These are phyloP conservation scores for Macadamia tetraphylla DNA, from an alignment of 164 flowering plant species.

Conservation along the genomic window DNA sequence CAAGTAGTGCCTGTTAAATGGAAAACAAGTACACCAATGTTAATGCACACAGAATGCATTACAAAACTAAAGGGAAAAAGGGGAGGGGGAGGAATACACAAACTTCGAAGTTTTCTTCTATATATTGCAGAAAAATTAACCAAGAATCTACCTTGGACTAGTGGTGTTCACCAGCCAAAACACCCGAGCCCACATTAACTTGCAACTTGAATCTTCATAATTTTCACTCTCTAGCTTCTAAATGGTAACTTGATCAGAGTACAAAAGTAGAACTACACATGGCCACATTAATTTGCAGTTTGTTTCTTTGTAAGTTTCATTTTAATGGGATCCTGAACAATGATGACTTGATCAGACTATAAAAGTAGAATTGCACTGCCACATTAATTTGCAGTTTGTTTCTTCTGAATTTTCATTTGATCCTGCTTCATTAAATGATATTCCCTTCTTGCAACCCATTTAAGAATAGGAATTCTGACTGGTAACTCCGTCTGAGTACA, in stretches of 20 bases:
- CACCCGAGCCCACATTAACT: constrained; percentile 7
- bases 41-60: neutral
- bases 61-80: neutral
- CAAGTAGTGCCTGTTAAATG: constrained; percentile 9
- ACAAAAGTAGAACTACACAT: neutral
- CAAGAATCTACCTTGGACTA: constrained; percentile 4
- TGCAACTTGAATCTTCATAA: neutral
- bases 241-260: neutral
- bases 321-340: neutral
- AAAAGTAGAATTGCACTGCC: neutral
- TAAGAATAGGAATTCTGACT: neutral
- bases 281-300: neutral
- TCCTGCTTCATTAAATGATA: neutral
- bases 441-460: neutral
- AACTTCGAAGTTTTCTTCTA: neutral
- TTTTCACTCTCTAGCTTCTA: neutral
- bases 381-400: constrained; percentile 2
- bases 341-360: neutral
- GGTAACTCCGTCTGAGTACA: too few species aligned
- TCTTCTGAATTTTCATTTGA: neutral
- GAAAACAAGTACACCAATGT: neutral
- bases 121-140: neutral
- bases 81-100: too few species aligned
- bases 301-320: neutral
- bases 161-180: constrained; percentile 4